Evolutionary conservation across 192 early-diverging fungal genomes (phyloP), one percentile per base, ranked within the genome.

Genomic region (Pilobolus umbonatus): DNA sequence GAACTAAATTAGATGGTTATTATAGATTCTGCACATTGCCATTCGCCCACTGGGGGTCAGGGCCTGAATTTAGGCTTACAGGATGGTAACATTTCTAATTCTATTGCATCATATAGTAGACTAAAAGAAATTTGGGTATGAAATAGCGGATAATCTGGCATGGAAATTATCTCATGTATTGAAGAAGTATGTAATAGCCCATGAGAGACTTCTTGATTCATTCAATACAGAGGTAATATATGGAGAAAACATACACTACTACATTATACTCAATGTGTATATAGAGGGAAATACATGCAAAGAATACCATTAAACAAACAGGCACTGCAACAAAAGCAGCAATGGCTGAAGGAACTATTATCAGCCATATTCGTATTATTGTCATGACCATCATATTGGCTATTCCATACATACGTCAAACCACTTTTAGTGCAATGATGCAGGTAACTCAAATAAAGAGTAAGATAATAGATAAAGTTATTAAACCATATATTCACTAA

Each of bases 111-210:
- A 43, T 21, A 31, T 10, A 12, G 10, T 17, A 30, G 8, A 38
- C 38, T 25, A 8, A 3, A 32, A 32, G 7, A 52, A 29, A 21
- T 9, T 30, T 29, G 26, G n/a, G 12, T 48, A 25, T 38, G 26
- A 28, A 24, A 1, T 70, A 71, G 72, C 73, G 10, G 47, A 69
- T 14, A 75, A 77, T 25, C 35, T 80, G 30, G 71, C 69, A 11
- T 80, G 78, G 78, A 80, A 77, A 47, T 51, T 80, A 11, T 68
- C 78, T 0, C 35, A 66, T 12, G 75, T 74, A 5, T 29, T 77
- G 15, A 68, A 72, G 0, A 55, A 58, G 19, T 38, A 42, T 22
- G 60, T 64, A 2, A 24, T 35, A 1, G 57, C 67, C 10, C 63
- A 64, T 5, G 63, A 64, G 17, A 24, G 51, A 2, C 30, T 78